Conservation (phyloP, 306 rosid genomes). For the Sechiopsis laciniata region DNA sequence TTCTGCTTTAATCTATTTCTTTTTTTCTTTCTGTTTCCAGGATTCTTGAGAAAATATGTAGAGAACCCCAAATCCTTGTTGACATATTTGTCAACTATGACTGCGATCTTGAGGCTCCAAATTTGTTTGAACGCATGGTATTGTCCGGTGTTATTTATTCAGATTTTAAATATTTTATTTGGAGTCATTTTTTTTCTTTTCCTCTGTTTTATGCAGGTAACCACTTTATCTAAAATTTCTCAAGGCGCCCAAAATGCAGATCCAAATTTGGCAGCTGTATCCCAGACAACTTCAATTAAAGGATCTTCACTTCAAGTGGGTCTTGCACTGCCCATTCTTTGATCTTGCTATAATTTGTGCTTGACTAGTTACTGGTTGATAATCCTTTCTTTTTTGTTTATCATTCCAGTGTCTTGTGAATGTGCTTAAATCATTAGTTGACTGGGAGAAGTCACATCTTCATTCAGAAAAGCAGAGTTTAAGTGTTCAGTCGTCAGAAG, state of each 20-base stretch:
- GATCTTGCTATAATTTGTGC: conserved; percentile 18
- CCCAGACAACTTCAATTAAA: conserved; percentile 71
- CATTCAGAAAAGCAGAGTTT: conserved; percentile 47
- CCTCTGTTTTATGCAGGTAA: conserved; percentile 46
- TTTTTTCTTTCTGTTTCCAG: conserved; percentile 48
- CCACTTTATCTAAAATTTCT: conserved; percentile 78
- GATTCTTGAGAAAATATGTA: conserved; percentile 92
- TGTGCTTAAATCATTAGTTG: conserved; percentile 93
- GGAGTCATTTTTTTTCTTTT: conserved; percentile 11
- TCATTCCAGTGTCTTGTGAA: conserved; percentile 80
- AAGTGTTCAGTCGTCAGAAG: conserved; percentile 35
- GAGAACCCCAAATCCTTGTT: conserved; percentile 96
- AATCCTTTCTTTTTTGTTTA: conserved; percentile 22
- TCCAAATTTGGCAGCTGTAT: conserved; percentile 64
- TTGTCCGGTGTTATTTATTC: conserved; percentile 15
- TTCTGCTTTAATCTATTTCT: conserved; percentile 19
- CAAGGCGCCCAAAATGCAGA: conserved; percentile 78
- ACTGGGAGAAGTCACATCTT: conserved; percentile 78
- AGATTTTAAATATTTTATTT: conserved; percentile 15
- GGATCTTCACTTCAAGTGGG: conserved; percentile 97
- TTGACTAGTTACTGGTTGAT: neutral
- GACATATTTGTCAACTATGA: conserved; percentile 98
- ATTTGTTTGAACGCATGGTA: conserved; percentile 98
- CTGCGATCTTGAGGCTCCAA: conserved; percentile 99
- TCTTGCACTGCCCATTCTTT: conserved; percentile 15